Evolutionary conservation across 106 monocot species (phyloP), one percentile per base, ranked within the genome.

Genomic region (Platanthera guangdongensis): DNA sequence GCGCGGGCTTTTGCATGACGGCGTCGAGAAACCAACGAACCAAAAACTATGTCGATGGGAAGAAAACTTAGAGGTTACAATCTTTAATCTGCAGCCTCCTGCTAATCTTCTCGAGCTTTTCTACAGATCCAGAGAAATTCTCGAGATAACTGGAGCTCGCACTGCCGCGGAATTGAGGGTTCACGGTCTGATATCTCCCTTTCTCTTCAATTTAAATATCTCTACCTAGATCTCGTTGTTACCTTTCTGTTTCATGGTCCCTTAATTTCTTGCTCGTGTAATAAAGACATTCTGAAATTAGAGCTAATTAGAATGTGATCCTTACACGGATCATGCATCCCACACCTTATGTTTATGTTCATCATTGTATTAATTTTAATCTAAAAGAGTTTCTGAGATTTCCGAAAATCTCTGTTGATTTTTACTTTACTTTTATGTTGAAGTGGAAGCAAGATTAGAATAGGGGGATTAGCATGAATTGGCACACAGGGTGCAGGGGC

Each of bases 161-260:
- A 48, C 45, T 48, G 47, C 70, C 14, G 70, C 47, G 70, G 70
- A 70, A 70, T 70, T 70, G 70, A 70, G 70, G 47, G 47, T 70
- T 70, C 47, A 70, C 47, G 70, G 70, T 70, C 70, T 47, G 70
- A 70, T 70, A 15, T 70, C 70, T 70, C 10, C 47, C 70, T 70
- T 8, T 48, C 47, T 70, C 7, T 32, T 30, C 30, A 28, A 9
- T 9, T n/a, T n/a, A n/a, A n/a, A 11, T 65, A 4, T 65, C 11
- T 65, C 30, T 65, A 10, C 7, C 2, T 28, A 65, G 30, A 32
- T 10, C 22, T 8, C 30, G 3, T 2, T 28, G 28, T 12, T 65
- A 10, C 11, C 65, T 63, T 16, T 57, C 57, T n/a, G 28, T 12
- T 65, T 32, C 11, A 22, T 63, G 6, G 15, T 15, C 21, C 18